A percentile compares a stretch with the other conserved stretches of the same genome.
These are phyloP conservation scores for Lachnum nothofagi DNA, from an alignment of 2,329 filamentous ascomycete genomes.

Conservation along the genomic window DNA sequence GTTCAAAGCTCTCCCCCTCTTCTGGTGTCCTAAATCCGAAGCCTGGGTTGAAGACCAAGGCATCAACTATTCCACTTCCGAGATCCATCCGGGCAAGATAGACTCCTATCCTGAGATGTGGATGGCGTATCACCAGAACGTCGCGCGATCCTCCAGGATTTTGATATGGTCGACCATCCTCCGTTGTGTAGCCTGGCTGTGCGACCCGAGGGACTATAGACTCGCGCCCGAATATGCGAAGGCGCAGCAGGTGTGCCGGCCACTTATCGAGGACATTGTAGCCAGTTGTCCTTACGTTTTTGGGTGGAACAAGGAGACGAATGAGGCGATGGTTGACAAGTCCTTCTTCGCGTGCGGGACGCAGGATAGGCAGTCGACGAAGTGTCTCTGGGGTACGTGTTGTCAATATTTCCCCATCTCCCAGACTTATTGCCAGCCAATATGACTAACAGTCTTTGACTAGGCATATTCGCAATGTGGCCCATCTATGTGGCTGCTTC, in stretches of 20 bases:
- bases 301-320: slow-evolving; percentile 48
- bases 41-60: slow-evolving; percentile 49
- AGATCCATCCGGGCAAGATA: slow-evolving; percentile 54
- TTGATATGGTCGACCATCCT: slow-evolving; percentile 51
- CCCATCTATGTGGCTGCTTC: slow-evolving; percentile 21
- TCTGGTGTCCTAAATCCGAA: slow-evolving; percentile 47
- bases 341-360: slow-evolving; percentile 51
- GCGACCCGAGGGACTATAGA: slow-evolving; percentile 54
- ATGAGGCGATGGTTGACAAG: slow-evolving; percentile 25
- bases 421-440: no score
- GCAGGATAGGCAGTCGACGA: slow-evolving; percentile 20
- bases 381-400: slow-evolving; percentile 14
- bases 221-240: slow-evolving; percentile 56
- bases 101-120: slow-evolving; percentile 55
- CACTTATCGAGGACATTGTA: slow-evolving; percentile 53
- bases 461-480: slow-evolving; percentile 22
- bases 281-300: slow-evolving; percentile 56
- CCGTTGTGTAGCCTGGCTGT: slow-evolving; percentile 55
- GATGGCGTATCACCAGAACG: slow-evolving; percentile 53
- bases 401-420: no score
- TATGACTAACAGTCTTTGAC: no score
- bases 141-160: slow-evolving; percentile 49
- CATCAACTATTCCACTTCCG: slow-evolving; percentile 46
- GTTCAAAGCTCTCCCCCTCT: slow-evolving; percentile 44
- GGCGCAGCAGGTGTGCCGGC: slow-evolving; percentile 45